phyloP scores from a whole-genome alignment of 352 stramenopile species.

The Phytophthora macrochlamydospora region DNA sequence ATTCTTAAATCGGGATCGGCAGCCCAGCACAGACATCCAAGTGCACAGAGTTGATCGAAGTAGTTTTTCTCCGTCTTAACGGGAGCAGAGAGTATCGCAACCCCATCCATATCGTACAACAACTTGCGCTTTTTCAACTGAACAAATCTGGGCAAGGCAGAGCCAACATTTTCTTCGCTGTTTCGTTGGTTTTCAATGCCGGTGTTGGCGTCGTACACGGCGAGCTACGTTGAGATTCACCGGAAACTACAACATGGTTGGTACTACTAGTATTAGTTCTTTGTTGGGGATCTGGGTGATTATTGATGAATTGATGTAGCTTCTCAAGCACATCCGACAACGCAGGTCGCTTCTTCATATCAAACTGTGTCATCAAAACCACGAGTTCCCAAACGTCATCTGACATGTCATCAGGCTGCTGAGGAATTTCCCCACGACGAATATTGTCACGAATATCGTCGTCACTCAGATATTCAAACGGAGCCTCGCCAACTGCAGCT shows the following conservation, averaged over 20 bases:
- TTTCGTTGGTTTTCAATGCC: not conserved
- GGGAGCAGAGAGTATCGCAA: slow-evolving; percentile 1
- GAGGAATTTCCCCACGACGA: slow-evolving; percentile 7
- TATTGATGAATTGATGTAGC: slow-evolving; percentile 5
- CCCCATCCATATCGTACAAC: not conserved
- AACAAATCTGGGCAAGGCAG: not conserved
- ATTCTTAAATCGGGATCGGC: not conserved
- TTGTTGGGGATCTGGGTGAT: not conserved
- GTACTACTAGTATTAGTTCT: too few relatives aligned
- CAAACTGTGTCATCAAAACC: slow-evolving; percentile 8
- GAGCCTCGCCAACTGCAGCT: slow-evolving; percentile 21
- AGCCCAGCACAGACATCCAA: slow-evolving; percentile 7
- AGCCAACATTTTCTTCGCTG: slow-evolving; percentile 1
- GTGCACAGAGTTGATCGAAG: slow-evolving; percentile 3
- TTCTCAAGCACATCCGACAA: not conserved
- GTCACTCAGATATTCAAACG: slow-evolving; percentile 20
- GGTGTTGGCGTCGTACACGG: not conserved
- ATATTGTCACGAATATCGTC: slow-evolving; percentile 15
- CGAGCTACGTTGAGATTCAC: too few relatives aligned
- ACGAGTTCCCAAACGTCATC: slow-evolving; percentile 27
- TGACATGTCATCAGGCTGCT: slow-evolving; percentile 14
- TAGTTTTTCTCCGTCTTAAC: slow-evolving; percentile 4
- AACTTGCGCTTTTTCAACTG: slow-evolving; percentile 6
- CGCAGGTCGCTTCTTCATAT: not conserved
- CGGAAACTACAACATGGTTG: too few relatives aligned